Evolutionary conservation across 2,329 filamentous ascomycete species (phyloP).

Genomic region (Trichoderma lentiforme): DNA sequence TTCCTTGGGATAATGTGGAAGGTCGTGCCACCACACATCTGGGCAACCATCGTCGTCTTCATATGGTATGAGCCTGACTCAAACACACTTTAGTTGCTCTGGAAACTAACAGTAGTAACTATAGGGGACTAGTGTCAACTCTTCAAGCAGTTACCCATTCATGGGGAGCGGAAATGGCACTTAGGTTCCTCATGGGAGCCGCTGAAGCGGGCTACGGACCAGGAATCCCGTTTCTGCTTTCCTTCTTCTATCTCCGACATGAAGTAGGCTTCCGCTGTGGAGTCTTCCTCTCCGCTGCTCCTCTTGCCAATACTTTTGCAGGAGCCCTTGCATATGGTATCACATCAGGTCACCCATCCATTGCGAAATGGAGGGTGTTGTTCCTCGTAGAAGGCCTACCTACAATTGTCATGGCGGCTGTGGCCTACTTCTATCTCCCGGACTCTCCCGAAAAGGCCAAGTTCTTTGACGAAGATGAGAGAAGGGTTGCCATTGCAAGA

Average conservation of each 20-base stretch:
- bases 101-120: neutral
- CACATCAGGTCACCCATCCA: conserved; percentile 26
- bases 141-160: conserved; percentile 23
- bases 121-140: conserved; percentile 23
- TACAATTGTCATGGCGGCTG: conserved; percentile 28
- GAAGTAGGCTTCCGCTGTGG: conserved; percentile 31
- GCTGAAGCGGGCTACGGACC: conserved; percentile 30
- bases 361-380: conserved; percentile 31
- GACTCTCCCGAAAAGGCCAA: conserved; percentile 29
- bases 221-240: conserved; percentile 31
- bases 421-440: conserved; percentile 32
- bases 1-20: conserved; percentile 26
- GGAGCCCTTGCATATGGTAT: conserved; percentile 34
- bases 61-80: conserved; percentile 20
- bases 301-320: conserved; percentile 34
- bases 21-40: conserved; percentile 24
- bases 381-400: conserved; percentile 33
- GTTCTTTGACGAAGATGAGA: conserved; percentile 30
- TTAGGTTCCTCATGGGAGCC: conserved; percentile 28
- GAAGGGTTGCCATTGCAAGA: conserved; percentile 24
- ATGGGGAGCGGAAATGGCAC: conserved; percentile 24
- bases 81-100: neutral
- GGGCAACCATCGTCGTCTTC: conserved; percentile 24
- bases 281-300: conserved; percentile 29
- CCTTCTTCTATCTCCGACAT: conserved; percentile 33